Conservation (phyloP, 2,329 filamentous ascomycete genomes). For the Daldinia sp. region DNA sequence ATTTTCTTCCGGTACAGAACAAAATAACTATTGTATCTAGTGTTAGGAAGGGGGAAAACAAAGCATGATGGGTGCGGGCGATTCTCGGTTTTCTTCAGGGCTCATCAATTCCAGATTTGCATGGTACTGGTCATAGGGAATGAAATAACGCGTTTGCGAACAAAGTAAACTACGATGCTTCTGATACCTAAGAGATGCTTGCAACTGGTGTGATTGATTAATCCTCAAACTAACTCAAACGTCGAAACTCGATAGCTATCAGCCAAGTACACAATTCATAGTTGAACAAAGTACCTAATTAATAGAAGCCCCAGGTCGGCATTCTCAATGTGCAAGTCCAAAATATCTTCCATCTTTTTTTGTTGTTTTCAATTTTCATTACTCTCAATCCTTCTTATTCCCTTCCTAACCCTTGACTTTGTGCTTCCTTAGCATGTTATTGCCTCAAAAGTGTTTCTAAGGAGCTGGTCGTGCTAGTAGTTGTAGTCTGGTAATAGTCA, state of each 20-base stretch:
- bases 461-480: not conserved
- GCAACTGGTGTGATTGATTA: not conserved
- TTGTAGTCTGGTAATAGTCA: not conserved
- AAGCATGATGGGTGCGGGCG: constrained; percentile 38
- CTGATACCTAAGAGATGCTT: not conserved
- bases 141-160: constrained; percentile 44
- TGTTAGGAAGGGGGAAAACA: constrained; percentile 24
- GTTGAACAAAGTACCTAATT: too few relatives aligned
- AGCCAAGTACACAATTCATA: not conserved
- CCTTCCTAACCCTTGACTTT: not conserved
- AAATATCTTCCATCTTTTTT: not conserved
- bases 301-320: too few relatives aligned
- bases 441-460: not conserved
- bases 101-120: constrained; percentile 48
- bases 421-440: not conserved
- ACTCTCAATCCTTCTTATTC: not conserved
- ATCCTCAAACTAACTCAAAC: too few relatives aligned
- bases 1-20: constrained; percentile 4
- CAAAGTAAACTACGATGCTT: constrained; percentile 7
- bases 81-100: constrained; percentile 42
- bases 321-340: not conserved
- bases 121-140: constrained; percentile 59
- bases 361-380: not conserved
- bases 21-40: constrained; percentile 14
- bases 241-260: too few relatives aligned